Evolutionary conservation across 2,329 filamentous ascomycete genomes (phyloP).

Genomic region (Fusarium torulosum): DNA sequence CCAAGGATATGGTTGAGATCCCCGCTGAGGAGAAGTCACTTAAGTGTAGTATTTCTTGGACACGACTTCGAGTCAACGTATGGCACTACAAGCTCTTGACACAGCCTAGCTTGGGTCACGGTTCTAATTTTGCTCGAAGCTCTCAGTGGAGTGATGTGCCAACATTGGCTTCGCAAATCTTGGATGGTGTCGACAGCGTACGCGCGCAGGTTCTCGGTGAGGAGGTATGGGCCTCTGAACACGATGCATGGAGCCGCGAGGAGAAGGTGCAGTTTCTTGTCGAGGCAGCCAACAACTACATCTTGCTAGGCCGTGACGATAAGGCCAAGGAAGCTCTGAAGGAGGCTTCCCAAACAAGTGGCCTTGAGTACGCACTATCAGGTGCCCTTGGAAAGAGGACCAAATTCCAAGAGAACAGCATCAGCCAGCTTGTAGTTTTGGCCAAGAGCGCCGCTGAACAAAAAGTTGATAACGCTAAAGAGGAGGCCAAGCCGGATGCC

Average conservation of each 20-base stretch:
- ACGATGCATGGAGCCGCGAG: conserved; percentile 57
- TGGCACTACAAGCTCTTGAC: conserved; percentile 73
- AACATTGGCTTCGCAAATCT: conserved; percentile 64
- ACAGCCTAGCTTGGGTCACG: conserved; percentile 66
- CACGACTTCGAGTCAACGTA: conserved; percentile 77
- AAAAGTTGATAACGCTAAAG: conserved; percentile 42
- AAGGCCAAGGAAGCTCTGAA: conserved; percentile 79
- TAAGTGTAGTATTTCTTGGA: conserved; percentile 67
- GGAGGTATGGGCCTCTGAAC: conserved; percentile 55
- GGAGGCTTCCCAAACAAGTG: conserved; percentile 73
- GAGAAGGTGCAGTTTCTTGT: conserved; percentile 79
- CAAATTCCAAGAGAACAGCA: conserved; percentile 81
- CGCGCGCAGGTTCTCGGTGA: conserved; percentile 54
- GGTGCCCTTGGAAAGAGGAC: conserved; percentile 89
- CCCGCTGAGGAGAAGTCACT: conserved; percentile 55
- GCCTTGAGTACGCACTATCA: conserved; percentile 84
- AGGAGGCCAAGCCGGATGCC: conserved; percentile 68
- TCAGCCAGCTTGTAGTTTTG: conserved; percentile 90
- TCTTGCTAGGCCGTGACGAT: conserved; percentile 83
- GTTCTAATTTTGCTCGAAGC: conserved; percentile 67
- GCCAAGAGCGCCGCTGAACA: conserved; percentile 74
- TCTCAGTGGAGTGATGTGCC: conserved; percentile 71
- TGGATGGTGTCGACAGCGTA: conserved; percentile 58
- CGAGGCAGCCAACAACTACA: conserved; percentile 85
- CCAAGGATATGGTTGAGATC: conserved; percentile 45